Conservation (phyloP, 2,329 filamentous ascomycete genomes). For the Aspergillus aculeatus region DNA sequence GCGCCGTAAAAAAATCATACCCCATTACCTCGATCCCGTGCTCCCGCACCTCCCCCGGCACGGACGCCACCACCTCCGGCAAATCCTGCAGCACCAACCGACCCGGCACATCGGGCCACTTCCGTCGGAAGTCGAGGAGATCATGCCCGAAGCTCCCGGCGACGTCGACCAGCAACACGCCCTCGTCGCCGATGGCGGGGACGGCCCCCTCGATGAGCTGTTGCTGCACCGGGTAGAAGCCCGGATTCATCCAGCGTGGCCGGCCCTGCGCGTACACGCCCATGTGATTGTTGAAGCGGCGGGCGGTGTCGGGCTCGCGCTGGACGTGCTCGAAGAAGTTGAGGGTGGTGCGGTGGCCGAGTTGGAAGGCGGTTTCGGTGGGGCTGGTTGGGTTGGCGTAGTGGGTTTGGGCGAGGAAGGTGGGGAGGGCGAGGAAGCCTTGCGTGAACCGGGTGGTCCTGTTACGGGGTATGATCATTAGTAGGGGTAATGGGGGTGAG, state of each 20-base stretch:
- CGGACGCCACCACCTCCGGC: slow-evolving; percentile 34
- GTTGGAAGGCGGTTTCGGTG: slow-evolving; percentile 26
- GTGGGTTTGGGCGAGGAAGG: slow-evolving; percentile 25
- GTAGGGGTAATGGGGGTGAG: too few species aligned
- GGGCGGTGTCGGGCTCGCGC: slow-evolving; percentile 18
- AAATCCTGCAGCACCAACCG: slow-evolving; percentile 52
- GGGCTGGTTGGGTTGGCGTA: slow-evolving; percentile 29
- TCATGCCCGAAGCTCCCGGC: slow-evolving; percentile 47
- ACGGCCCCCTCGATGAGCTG: slow-evolving; percentile 20
- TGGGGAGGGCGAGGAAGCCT: slow-evolving; percentile 26
- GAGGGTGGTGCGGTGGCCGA: slow-evolving; percentile 26
- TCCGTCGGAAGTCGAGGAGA: slow-evolving; percentile 36
- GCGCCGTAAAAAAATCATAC: slow-evolving; percentile 50
- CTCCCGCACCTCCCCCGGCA: slow-evolving; percentile 9
- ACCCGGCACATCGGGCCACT: slow-evolving; percentile 41
- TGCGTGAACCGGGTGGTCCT: slow-evolving; percentile 30
- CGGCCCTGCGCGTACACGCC: slow-evolving; percentile 27
- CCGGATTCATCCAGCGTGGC: slow-evolving; percentile 31
- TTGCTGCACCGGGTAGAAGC: slow-evolving; percentile 30
- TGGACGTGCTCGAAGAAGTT: slow-evolving; percentile 31
- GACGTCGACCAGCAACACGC: slow-evolving; percentile 43
- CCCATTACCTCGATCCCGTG: slow-evolving; percentile 33
- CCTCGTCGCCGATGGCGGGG: slow-evolving; percentile 3
- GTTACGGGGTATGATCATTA: too few species aligned
- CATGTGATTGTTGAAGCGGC: slow-evolving; percentile 32